Base-by-base conservation (phyloP, 163 green algal species). In the Scenedesmus sp. region DNA sequence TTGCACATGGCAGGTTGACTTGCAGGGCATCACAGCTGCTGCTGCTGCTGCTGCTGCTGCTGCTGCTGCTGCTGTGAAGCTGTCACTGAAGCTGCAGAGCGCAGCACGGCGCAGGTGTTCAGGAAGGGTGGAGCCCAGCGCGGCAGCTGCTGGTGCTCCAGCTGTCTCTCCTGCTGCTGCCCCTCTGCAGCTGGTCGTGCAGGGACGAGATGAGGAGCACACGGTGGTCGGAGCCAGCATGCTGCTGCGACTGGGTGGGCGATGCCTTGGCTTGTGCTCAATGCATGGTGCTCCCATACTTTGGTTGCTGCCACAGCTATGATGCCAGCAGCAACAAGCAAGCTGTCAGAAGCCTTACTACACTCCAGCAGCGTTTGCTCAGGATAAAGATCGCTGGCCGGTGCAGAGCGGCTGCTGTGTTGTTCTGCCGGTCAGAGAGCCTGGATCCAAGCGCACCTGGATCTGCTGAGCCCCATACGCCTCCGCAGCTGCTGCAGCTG, bases 391-490 rank as follows among this genome's bases (percentile, higher is more conserved):
- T 61, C 1, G 9, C 51, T 61, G 51, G 24, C 1, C 51, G 1
- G 7, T 61, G 51, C 53, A 2, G 15, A 65, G 2, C 9, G 2
- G 53, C 53, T 65, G 53, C 15, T 20, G 53, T 65, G 53, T 65
- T 12, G n/a, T n/a, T n/a, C n/a, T 26, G 56, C 56, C 56, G 6
- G 20, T 33, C 56, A 40, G 24, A 6, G 7, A 37, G 30, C 30
- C 4, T 37, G 73, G 35, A 26, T n/a, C n/a, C 44, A 16, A 16
- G 22, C 72, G 42, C 72, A 84, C 85, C 85, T 90, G 85, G 18
- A 90, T 90, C n/a, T 90, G 85, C 49, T 83, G 33, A 43, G 85
- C 85, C 18, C 85, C 85, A n/a, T 90, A 90, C 61, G 65, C 81
- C 33, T 59, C 20, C 10, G 81, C 49, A 65, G 73, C 53, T n/a